Base-by-base conservation (phyloP, 345 rosid genomes). In the Pugionium cornutum region DNA sequence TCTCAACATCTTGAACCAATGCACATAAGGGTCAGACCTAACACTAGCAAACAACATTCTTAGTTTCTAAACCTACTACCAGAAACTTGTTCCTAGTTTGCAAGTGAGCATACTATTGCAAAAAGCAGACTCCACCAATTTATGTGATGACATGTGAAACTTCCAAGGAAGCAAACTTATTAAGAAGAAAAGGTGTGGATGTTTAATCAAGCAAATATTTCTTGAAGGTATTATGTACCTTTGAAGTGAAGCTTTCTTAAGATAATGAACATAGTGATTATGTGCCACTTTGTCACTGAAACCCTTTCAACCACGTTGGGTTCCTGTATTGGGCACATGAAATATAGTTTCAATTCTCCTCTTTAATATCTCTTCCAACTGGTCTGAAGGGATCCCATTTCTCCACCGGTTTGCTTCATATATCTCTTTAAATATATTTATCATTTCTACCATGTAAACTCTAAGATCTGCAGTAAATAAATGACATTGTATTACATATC, bases 361-460 rank as follows among this genome's bases (percentile, higher is more conserved):
- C 59, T 83, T 74, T 50, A 92, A 75, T 53, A 89, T 69, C 58
- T 94, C 82, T 74, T 87, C 91, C 60, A 89, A 73, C 75, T 89
- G 79, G 68, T 79, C 85, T 62, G 95, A 82, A 41, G 83, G 78
- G 72, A 89, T 64, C 40, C 75, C 82, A 52, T 76, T 81, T 67
- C 53, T 77, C 84, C 84, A 86, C 59, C 35, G 82, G 70, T 80
- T 86, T 30, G 92, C 96, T 73, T 85, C 90, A 66, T 74, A 57
- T 88, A 89, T 83, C 74, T 92, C 94, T 57, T 86, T 81, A 86
- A 80, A 86, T 76, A 96, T 91, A 63, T 83, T 79, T 64, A 86
- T 60, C 54, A 87, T 87, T 78, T 87, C 98, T 53, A 83, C 87
- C 53, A 84, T 77, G 68, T 75, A 83, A 68, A 86, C 78, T 31